Evolutionary conservation across 768 basidiomycete species (phyloP), one percentile per base, ranked within the genome.

Genomic region (Phlegmacium glaucopus): DNA sequence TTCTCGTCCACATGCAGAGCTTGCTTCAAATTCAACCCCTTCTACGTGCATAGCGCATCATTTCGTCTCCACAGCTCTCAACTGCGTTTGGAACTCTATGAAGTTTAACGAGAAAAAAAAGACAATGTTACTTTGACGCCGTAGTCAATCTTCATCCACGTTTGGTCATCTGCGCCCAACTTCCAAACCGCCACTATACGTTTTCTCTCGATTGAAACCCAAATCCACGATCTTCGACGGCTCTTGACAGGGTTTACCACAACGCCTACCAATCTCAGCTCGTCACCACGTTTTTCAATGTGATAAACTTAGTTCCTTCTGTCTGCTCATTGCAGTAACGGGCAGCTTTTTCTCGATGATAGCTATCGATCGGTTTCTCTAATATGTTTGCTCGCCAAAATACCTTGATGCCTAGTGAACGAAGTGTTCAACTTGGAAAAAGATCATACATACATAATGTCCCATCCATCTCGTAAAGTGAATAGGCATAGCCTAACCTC

Each of bases 1-100:
- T 44, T 38, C 42, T 39, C 39, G n/a, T 36, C 37, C 42, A 18
- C 37, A 32, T 26, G 35, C 6, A 44, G 45, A 42, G 36, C 27
- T 22, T n/a, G 22, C 22, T 22, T 5, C 22, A 22, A 22, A 22
- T 2, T 22, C 22, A 22, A 22, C 22, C 22, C 22, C 5, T 22
- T 22, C 22, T 22, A 22, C 22, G 22, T 22, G 22, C 22, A 22
- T 22, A 22, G 22, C 22, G 22, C 22, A 22, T 22, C 22, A 22
- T 22, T n/a, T 22, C 22, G 22, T 22, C 22, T 22, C 22, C 22
- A 3, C 22, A 22, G 22, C 22, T 22, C 22, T 22, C 22, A 22
- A 22, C 22, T 22, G 22, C 22, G 22, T 22, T 22, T 22, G 22
- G 22, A 22, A 22, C 22, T 22, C 22, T 22, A 22, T 22, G 22